phyloP scores from a whole-genome alignment of 202 grass and related monocot species.

The Cymbopogon flexuosus region DNA sequence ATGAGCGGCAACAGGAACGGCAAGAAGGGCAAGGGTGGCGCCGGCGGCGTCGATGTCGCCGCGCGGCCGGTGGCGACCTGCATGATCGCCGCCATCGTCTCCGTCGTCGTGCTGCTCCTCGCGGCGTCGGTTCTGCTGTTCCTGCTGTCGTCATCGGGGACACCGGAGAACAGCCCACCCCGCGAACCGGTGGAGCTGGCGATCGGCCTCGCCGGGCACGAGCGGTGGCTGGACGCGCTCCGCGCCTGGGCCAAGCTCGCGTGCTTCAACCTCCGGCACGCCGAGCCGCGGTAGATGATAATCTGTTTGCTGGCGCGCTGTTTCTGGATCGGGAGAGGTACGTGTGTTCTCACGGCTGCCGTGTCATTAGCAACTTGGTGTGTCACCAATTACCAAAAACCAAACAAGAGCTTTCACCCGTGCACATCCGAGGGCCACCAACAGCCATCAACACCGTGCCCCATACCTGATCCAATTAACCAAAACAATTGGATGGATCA shows the following conservation, averaged over 20 bases:
- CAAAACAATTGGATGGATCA: no score
- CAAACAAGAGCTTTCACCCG: no score
- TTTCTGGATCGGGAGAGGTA: background rate
- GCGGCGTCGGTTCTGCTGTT: background rate
- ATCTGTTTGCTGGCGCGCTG: background rate
- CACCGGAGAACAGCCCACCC: background rate
- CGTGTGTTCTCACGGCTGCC: background rate
- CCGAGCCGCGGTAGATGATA: slow-evolving; percentile 34
- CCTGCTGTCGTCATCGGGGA: background rate
- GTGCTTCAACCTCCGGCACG: slow-evolving; percentile 38
- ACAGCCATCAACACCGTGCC: no score
- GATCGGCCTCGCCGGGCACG: slow-evolving; percentile 52
- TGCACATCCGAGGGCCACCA: no score
- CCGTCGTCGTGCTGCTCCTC: slow-evolving; percentile 14
- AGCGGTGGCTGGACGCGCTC: slow-evolving; percentile 48
- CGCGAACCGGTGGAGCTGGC: slow-evolving; percentile 56
- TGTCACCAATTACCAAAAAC: no score
- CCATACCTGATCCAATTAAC: no score
- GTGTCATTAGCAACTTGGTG: background rate
- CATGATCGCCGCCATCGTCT: background rate
- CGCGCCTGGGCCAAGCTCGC: slow-evolving; percentile 53
- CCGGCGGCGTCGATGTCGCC: background rate
- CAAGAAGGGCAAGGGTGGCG: background rate
- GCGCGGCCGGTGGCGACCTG: background rate
- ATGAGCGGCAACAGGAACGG: background rate